Evolutionary conservation across 2,329 filamentous ascomycete species (phyloP), one percentile per base, ranked within the genome.

Genomic region (Tolypocladium sp.): DNA sequence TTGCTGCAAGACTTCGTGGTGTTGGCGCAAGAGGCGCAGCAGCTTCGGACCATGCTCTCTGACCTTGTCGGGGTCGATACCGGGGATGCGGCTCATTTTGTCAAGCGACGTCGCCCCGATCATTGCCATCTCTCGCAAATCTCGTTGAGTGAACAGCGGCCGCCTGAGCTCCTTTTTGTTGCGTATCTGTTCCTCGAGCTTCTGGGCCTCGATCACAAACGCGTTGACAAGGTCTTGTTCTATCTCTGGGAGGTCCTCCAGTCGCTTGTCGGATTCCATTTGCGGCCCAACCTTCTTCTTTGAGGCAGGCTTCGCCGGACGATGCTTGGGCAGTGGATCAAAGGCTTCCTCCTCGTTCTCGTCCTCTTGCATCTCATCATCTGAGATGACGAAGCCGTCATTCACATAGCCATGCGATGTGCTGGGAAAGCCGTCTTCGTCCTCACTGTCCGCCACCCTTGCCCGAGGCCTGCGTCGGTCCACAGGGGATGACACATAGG

Each of bases 101-200:
- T 82, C 79, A 12, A 84, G 66, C 10, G 78, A 83, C 9, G 76
- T 78, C 1, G 89, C 89, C 78, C 89, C 88, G 40, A 78, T 73
- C 56, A 91, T 83, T 15, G 83, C 87, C 88, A 94, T 92, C 64
- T 88, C 82, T 41, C 86, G 83, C 56, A 92, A 80, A 17, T 90
- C 79, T 27, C 78, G 79, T 61, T 91, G 87, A 0, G 84, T 86
- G 68, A 94, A 94, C 0, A 87, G 76, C 4, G 82, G 79, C 27
- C 78, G 76, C 10, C 83, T 80, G 38, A 88, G 72, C 5, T 77
- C 76, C 56, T 83, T 82, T 30, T 77, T 76, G 62, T 84, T 82
- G 65, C 87, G 82, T 30, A 92, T 76, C 1, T 79, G 75, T 65
- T 86, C 83, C 64, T 88, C 84, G 20, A 84, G 58, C 25, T 73